Percentiles rank a stretch among this genome's conserved stretches.
phyloP scores from a whole-genome alignment of 768 basidiomycete species.

The Russula vinacea region DNA sequence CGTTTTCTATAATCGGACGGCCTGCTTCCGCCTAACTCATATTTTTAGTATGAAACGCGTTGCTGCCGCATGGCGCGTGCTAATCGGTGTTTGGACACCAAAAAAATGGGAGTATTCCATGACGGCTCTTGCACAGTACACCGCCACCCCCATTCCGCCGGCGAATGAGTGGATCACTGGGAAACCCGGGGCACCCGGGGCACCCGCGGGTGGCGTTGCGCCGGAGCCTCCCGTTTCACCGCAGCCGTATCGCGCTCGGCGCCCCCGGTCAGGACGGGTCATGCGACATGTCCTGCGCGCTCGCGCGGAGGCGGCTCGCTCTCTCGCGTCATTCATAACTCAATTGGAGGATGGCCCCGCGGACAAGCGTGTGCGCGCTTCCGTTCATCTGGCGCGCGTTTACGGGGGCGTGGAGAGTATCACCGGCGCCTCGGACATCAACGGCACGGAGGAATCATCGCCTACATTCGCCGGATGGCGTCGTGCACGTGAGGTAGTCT shows the following conservation, averaged over 20 bases:
- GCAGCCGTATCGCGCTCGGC: slow-evolving; percentile 34
- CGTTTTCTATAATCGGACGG: background rate
- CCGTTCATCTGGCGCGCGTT: slow-evolving; percentile 47
- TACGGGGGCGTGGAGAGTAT: slow-evolving; percentile 42
- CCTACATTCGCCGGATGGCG: slow-evolving; percentile 50
- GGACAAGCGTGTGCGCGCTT: slow-evolving; percentile 48
- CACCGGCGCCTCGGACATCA: slow-evolving; percentile 32
- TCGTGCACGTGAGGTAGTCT: slow-evolving; percentile 65
- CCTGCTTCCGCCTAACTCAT: slow-evolving; percentile 27
- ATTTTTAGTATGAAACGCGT: slow-evolving; percentile 67
- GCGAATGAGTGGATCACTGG: slow-evolving; percentile 70
- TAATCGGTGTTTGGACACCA: slow-evolving; percentile 92
- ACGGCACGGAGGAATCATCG: slow-evolving; percentile 32
- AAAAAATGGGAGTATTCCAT: slow-evolving; percentile 77
- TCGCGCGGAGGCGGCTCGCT: slow-evolving; percentile 77
- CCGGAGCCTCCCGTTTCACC: slow-evolving; percentile 25
- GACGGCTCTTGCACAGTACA: slow-evolving; percentile 70
- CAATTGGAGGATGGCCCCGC: slow-evolving; percentile 49
- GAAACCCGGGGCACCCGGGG: slow-evolving; percentile 34
- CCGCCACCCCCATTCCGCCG: slow-evolving; percentile 59
- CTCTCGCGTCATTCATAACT: slow-evolving; percentile 68
- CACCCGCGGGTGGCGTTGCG: slow-evolving; percentile 33
- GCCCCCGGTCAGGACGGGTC: slow-evolving; percentile 76
- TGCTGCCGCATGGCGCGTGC: slow-evolving; percentile 92
- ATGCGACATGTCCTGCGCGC: slow-evolving; percentile 87